Evolutionary conservation across 2,329 filamentous ascomycete species (phyloP).

Genomic region (Volutella citrinella): DNA sequence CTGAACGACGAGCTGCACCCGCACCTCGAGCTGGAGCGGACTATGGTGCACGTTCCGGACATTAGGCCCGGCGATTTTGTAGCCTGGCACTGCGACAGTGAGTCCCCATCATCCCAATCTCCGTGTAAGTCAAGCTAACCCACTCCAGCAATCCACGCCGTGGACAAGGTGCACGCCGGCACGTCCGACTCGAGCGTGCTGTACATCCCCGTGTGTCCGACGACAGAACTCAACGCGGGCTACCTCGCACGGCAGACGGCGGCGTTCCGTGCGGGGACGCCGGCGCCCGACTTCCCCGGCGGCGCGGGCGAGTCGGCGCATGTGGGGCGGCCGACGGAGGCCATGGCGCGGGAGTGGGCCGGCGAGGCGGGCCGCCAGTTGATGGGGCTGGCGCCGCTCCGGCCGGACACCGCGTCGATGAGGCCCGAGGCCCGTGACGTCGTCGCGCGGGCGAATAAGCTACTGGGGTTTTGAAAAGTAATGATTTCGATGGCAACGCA

Average conservation of each 20-base stretch:
- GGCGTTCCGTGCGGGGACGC: constrained; percentile 66
- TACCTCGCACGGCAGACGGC: constrained; percentile 69
- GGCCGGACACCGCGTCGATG: constrained; percentile 19
- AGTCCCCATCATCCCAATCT: constrained; percentile 10
- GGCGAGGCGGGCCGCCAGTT: constrained; percentile 36
- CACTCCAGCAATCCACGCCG: constrained; percentile 65
- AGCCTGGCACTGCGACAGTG: constrained; percentile 78
- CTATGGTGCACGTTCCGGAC: constrained; percentile 67
- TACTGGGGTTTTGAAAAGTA: constrained; percentile 38
- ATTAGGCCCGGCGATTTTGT: constrained; percentile 76
- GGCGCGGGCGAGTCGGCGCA: constrained; percentile 64
- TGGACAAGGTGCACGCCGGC: constrained; percentile 75
- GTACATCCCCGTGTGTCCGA: constrained; percentile 84
- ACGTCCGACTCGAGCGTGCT: constrained; percentile 74
- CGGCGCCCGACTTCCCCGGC: constrained; percentile 69
- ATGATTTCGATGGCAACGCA: background rate
- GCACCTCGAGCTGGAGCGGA: constrained; percentile 63
- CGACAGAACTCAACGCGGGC: constrained; percentile 69
- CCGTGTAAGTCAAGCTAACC: constrained; percentile 8
- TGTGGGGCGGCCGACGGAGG: constrained; percentile 42
- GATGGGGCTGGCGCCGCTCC: constrained; percentile 46
- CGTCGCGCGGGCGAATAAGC: constrained; percentile 40
- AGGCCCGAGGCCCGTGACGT: constrained; percentile 34
- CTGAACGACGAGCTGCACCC: constrained; percentile 67
- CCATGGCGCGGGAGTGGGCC: constrained; percentile 32